Percentiles rank a stretch among this genome's conserved stretches.
These are phyloP conservation scores for Phyllosticta citribraziliensis DNA, from an alignment of 2,329 filamentous ascomycete species.

Conservation along the genomic window DNA sequence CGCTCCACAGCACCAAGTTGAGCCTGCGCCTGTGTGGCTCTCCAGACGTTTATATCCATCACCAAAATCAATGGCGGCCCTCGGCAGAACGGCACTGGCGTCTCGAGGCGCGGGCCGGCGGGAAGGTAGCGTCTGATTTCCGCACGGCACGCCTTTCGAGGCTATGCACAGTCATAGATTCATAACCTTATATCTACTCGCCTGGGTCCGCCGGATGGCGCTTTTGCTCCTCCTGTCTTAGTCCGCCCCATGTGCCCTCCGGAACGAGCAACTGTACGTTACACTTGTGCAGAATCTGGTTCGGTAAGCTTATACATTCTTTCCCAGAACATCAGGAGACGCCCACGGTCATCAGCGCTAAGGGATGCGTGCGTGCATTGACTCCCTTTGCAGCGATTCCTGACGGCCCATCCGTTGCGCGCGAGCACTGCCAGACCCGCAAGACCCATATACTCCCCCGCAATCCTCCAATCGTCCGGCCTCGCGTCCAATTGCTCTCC, in stretches of 20 bases:
- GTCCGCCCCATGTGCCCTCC: background rate
- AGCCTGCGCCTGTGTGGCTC: background rate
- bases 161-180: background rate
- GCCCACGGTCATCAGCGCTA: slow-evolving; percentile 6
- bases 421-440: background rate
- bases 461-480: slow-evolving; percentile 2
- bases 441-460: background rate
- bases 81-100: background rate
- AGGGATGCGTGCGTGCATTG: slow-evolving; percentile 9
- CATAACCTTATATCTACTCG: background rate
- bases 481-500: background rate
- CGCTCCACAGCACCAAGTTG: background rate
- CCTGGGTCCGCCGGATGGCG: background rate
- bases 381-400: slow-evolving; percentile 9
- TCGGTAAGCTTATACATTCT: slow-evolving; percentile 11
- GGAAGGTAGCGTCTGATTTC: background rate
- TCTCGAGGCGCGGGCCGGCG: background rate
- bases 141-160: background rate
- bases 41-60: background rate
- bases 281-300: background rate
- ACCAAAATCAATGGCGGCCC: background rate
- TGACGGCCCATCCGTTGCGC: slow-evolving; percentile 5
- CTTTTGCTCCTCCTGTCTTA: background rate
- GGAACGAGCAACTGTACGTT: background rate
- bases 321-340: background rate